Evolutionary conservation across 2,329 filamentous ascomycete genomes (phyloP).

Genomic region (Ceratocystis eucalypticola): DNA sequence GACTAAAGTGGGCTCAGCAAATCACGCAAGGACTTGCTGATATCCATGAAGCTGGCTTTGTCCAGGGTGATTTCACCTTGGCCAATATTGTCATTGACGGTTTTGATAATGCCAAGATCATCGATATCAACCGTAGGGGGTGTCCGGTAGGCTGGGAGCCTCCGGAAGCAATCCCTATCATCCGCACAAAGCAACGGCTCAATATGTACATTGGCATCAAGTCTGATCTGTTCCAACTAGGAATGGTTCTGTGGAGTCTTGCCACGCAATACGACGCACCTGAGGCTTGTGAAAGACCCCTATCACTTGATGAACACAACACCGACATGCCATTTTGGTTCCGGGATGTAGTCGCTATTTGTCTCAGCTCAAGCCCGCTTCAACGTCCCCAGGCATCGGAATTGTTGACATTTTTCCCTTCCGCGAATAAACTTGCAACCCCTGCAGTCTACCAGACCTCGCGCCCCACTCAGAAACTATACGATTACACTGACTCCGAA

Average conservation of each 20-base stretch:
- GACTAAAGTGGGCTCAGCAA: slow-evolving; percentile 80
- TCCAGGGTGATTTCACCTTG: slow-evolving; percentile 93
- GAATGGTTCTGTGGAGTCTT: slow-evolving; percentile 92
- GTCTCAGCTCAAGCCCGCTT: slow-evolving; percentile 61
- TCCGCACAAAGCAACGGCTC: slow-evolving; percentile 78
- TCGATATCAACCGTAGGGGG: slow-evolving; percentile 95
- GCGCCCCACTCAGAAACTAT: slow-evolving; percentile 19
- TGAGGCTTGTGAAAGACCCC: slow-evolving; percentile 56
- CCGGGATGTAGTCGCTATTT: slow-evolving; percentile 58
- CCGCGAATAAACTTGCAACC: slow-evolving; percentile 13
- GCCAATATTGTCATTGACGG: slow-evolving; percentile 92
- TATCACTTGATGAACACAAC: slow-evolving; percentile 42
- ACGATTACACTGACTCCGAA: slow-evolving; percentile 12
- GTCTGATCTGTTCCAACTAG: slow-evolving; percentile 87
- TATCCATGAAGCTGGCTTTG: slow-evolving; percentile 90
- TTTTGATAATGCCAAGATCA: slow-evolving; percentile 79
- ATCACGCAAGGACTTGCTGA: slow-evolving; percentile 81
- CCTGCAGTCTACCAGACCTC: slow-evolving; percentile 22
- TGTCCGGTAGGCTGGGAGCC: slow-evolving; percentile 97
- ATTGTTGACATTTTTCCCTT: slow-evolving; percentile 56
- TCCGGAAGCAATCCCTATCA: slow-evolving; percentile 73
- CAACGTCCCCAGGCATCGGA: slow-evolving; percentile 58
- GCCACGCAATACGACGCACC: slow-evolving; percentile 83
- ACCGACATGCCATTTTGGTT: slow-evolving; percentile 66
- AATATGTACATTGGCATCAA: slow-evolving; percentile 98